phyloP scores from a whole-genome alignment of 2,329 filamentous ascomycete genomes.

The Talaromyces sp. region DNA sequence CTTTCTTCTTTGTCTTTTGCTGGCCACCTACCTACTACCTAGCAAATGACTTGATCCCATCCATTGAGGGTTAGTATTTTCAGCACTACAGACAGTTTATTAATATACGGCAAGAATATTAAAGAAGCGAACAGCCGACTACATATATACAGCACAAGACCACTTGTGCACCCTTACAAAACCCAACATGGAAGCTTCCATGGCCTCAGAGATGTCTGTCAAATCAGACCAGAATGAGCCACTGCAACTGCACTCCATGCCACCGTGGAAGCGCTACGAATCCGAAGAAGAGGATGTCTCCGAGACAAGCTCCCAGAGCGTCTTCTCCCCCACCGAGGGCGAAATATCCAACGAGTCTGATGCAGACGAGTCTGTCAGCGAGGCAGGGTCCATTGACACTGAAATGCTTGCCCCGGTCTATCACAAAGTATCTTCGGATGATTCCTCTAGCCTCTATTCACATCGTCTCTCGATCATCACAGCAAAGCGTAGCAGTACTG shows the following conservation, averaged over 20 bases:
- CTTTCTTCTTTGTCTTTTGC: not conserved
- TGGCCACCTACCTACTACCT: not conserved
- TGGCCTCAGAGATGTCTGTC: conserved; percentile 10
- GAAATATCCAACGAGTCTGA: conserved; percentile 15
- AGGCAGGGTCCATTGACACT: not conserved
- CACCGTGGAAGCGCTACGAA: conserved; percentile 32
- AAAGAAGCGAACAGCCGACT: not conserved
- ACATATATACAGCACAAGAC: not conserved
- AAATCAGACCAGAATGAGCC: conserved; percentile 27
- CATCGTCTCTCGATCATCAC: conserved; percentile 12
- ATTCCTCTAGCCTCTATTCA: conserved; percentile 6
- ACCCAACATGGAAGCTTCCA: conserved; percentile 10
- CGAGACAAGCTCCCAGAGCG: conserved; percentile 31
- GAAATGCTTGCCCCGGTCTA: conserved; percentile 14
- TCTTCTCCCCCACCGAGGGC: conserved; percentile 29
- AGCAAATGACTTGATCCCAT: not conserved
- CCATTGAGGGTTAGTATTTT: no score
- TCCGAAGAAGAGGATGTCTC: conserved; percentile 38
- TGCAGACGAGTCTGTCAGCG: not conserved
- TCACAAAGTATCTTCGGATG: conserved; percentile 10
- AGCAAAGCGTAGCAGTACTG: conserved; percentile 11
- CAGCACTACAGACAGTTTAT: not conserved
- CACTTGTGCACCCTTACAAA: not conserved
- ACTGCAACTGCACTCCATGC: conserved; percentile 26
- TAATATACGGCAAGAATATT: not conserved